Percentiles rank a stretch among this genome's conserved stretches.
These are phyloP conservation scores for Delphinella strobiligena DNA, from an alignment of 2,329 filamentous ascomycete species.

Conservation along the genomic window DNA sequence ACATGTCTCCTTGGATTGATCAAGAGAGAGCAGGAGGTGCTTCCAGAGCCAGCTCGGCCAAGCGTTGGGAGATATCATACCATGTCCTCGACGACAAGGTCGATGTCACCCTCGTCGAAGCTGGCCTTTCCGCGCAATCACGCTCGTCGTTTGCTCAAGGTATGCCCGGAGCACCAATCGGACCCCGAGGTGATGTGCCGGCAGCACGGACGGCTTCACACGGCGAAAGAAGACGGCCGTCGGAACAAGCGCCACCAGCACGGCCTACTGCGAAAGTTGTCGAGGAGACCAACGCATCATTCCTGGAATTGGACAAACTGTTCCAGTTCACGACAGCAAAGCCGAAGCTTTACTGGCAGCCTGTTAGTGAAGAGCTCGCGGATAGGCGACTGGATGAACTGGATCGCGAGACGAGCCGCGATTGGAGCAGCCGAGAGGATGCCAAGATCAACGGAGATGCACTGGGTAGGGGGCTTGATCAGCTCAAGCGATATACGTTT, in stretches of 20 bases:
- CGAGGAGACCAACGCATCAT: constrained; percentile 17
- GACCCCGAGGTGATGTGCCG: constrained; percentile 15
- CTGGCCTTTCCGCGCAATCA: constrained; percentile 4
- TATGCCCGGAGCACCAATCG: constrained; percentile 17
- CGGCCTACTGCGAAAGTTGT: constrained; percentile 1
- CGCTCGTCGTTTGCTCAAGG: constrained; percentile 3
- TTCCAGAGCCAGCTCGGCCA: constrained; percentile 16
- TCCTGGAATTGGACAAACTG: constrained; percentile 46
- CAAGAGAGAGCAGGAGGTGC: constrained; percentile 39
- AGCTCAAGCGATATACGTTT: constrained; percentile 30
- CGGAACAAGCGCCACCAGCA: not conserved
- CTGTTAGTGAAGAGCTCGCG: constrained; percentile 53
- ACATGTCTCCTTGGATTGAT: constrained; percentile 61
- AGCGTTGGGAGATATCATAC: constrained; percentile 54
- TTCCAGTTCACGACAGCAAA: constrained; percentile 50
- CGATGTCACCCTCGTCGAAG: constrained; percentile 21
- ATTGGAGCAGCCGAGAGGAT: constrained; percentile 22
- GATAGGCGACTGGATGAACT: constrained; percentile 52
- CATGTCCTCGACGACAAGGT: constrained; percentile 17
- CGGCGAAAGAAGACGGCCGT: not conserved
- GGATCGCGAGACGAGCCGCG: constrained; percentile 29
- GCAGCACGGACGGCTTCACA: constrained; percentile 6
- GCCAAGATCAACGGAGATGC: constrained; percentile 17
- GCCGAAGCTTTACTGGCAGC: constrained; percentile 53
- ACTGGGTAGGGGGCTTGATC: constrained; percentile 17